Percentiles rank a stretch among this genome's conserved stretches.
Conservation (phyloP, 352 stramenopile species). For the Thalassiosira sp. region DNA sequence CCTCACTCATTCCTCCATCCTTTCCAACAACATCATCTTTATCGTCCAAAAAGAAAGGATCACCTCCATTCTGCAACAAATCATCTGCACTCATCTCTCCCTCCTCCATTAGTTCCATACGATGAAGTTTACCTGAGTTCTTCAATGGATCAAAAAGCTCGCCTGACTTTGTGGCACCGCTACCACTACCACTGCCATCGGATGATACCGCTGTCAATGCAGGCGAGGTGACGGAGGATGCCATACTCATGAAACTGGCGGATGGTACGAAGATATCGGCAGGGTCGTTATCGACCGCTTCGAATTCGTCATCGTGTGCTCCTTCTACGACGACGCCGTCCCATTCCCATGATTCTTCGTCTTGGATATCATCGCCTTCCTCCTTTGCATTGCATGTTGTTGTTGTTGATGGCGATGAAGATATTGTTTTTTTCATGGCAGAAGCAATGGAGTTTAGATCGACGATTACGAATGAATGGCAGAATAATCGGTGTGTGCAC, state of each 20-base stretch:
- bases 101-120: background rate
- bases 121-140: conserved; percentile 32
- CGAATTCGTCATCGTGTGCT: conserved; percentile 43
- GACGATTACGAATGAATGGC: conserved; percentile 10
- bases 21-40: background rate
- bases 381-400: conserved; percentile 10
- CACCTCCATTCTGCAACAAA: background rate
- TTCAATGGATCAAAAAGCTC: conserved; percentile 32
- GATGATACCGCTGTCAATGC: conserved; percentile 4
- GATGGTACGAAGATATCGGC: conserved; percentile 31
- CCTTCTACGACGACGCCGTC: conserved; percentile 34
- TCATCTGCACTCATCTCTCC: conserved; percentile 29
- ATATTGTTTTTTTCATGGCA: background rate
- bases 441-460: background rate
- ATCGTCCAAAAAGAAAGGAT: background rate
- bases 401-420: background rate
- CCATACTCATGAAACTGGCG: conserved; percentile 34
- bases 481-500: conserved; percentile 1
- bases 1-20: no score
- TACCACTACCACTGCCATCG: background rate
- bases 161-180: background rate
- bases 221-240: conserved; percentile 24
- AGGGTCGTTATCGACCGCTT: background rate
- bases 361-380: background rate
- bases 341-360: conserved; percentile 19